Evolutionary conservation across 768 basidiomycete species (phyloP).

Genomic region (Fistulinella prunicolor): DNA sequence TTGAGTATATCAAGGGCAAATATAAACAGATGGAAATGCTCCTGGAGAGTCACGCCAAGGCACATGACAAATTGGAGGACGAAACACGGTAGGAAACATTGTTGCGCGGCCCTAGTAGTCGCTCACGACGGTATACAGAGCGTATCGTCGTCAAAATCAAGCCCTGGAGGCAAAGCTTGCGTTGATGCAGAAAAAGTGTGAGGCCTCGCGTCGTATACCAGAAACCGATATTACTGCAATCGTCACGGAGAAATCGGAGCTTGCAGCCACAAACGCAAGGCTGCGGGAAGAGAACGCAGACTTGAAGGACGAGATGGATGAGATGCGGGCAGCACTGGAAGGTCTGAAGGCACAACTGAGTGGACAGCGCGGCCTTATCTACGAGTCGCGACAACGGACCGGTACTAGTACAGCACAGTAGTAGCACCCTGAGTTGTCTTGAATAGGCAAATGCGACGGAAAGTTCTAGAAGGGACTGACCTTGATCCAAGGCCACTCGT

Average conservation of each 20-base stretch:
- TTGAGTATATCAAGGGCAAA: slow-evolving; percentile 52
- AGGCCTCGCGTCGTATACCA: slow-evolving; percentile 34
- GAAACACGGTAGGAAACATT: slow-evolving; percentile 48
- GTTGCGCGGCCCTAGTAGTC: background rate
- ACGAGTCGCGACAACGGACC: slow-evolving; percentile 47
- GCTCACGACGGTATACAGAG: slow-evolving; percentile 34
- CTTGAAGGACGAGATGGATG: slow-evolving; percentile 55
- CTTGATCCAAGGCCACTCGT: slow-evolving; percentile 17
- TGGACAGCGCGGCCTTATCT: slow-evolving; percentile 43
- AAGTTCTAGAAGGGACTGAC: slow-evolving; percentile 34
- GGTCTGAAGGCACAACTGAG: slow-evolving; percentile 55
- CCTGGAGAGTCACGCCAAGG: slow-evolving; percentile 55
- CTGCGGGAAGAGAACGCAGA: slow-evolving; percentile 59
- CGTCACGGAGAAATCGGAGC: slow-evolving; percentile 42
- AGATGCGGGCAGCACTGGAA: slow-evolving; percentile 70
- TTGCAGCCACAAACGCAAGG: slow-evolving; percentile 49
- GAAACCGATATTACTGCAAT: slow-evolving; percentile 45
- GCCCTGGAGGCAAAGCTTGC: slow-evolving; percentile 56
- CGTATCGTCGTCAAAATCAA: slow-evolving; percentile 58
- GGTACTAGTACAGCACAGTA: slow-evolving; percentile 4
- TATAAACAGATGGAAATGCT: slow-evolving; percentile 67
- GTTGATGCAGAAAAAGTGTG: slow-evolving; percentile 42
- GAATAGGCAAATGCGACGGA: slow-evolving; percentile 33
- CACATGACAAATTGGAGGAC: slow-evolving; percentile 54
- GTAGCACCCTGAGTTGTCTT: slow-evolving; percentile 2